A percentile compares a stretch with the other conserved stretches of the same genome.
These are phyloP conservation scores for Manihot esculenta DNA, from an alignment of 441 rosid genomes.

Conservation along the genomic window DNA sequence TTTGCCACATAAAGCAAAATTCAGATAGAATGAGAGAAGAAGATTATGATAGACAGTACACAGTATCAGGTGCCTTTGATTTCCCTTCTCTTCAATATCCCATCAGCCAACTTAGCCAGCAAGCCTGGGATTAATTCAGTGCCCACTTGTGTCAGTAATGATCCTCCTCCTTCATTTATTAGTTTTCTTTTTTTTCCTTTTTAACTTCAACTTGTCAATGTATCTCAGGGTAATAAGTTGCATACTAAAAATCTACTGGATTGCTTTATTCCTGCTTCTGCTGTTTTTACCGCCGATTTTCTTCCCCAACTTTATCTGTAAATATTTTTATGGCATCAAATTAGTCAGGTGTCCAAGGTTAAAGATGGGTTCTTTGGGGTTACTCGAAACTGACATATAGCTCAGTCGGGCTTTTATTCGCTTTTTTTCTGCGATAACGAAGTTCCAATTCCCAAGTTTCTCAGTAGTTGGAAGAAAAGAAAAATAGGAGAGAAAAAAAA, in stretches of 20 bases:
- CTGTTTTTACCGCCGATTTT: too few species aligned
- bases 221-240: not conserved
- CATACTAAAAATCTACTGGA: too few species aligned
- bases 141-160: slow-evolving; percentile 20
- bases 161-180: slow-evolving; percentile 2
- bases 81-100: slow-evolving; percentile 24
- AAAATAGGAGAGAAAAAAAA: not conserved
- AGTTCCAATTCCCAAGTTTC: not conserved
- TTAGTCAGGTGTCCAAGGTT: too few species aligned
- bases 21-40: slow-evolving; percentile 9
- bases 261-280: too few species aligned
- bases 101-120: slow-evolving; percentile 32
- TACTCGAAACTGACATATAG: too few species aligned
- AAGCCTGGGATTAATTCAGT: slow-evolving; percentile 7
- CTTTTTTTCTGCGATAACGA: not conserved
- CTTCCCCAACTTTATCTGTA: too few species aligned
- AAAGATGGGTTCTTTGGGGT: too few species aligned
- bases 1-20: slow-evolving; percentile 32
- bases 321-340: too few species aligned
- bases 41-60: slow-evolving; percentile 26
- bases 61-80: slow-evolving; percentile 44
- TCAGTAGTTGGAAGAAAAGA: not conserved
- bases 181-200: not conserved
- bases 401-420: too few species aligned
- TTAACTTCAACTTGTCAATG: not conserved